Conservation (phyloP, 306 rosid species). For the Dryas octopetala region DNA sequence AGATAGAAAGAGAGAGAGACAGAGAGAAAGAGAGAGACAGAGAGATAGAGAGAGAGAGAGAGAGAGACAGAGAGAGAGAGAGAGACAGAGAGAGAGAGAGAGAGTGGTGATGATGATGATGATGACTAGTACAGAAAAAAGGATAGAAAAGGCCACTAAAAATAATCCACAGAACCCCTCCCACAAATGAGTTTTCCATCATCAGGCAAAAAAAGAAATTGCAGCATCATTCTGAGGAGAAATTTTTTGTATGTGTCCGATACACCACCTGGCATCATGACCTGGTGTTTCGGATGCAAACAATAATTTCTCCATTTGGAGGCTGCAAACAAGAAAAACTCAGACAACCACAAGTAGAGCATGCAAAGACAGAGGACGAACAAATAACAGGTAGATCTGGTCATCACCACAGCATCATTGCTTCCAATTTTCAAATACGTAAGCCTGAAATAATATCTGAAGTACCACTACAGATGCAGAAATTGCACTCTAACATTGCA, state of each 20-base stretch:
- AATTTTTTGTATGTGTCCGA: too few species aligned
- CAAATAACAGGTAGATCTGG: too few species aligned
- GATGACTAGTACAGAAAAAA: background rate
- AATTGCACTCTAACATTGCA: background rate
- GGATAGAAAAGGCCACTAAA: background rate
- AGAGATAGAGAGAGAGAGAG: background rate
- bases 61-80: background rate
- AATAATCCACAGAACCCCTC: conserved; percentile 19
- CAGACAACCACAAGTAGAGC: too few species aligned
- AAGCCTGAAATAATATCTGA: too few species aligned
- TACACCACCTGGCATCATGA: too few species aligned
- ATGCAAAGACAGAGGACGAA: too few species aligned
- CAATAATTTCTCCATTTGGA: too few species aligned
- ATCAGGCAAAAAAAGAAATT: background rate
- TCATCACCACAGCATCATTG: too few species aligned
- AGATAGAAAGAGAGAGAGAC: background rate
- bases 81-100: background rate
- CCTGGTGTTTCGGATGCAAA: too few species aligned
- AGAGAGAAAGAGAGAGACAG: background rate
- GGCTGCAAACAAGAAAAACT: too few species aligned
- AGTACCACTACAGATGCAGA: too few species aligned
- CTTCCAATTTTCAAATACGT: too few species aligned
- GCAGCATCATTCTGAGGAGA: background rate
- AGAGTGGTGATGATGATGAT: background rate
- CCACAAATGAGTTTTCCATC: conserved; percentile 22